Evolutionary conservation across 257 asterid species (phyloP).

Genomic region (Nicotiana obtusifolia): DNA sequence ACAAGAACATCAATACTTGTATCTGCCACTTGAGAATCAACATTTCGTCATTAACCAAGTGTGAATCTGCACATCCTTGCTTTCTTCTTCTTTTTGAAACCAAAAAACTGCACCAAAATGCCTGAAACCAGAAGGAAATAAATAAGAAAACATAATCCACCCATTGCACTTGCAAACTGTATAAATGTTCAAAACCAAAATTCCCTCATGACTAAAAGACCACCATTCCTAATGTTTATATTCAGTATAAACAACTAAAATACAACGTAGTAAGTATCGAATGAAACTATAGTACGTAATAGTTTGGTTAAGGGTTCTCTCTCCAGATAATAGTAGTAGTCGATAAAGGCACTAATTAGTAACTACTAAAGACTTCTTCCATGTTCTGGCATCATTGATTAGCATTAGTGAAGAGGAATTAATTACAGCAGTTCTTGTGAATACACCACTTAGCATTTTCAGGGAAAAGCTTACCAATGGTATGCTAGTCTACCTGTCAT

Average conservation of each 20-base stretch:
- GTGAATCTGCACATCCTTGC: neutral
- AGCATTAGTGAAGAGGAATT: neutral
- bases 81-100: neutral
- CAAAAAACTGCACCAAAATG: neutral
- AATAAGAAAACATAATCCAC: neutral
- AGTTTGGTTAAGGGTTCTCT: neutral
- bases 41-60: neutral
- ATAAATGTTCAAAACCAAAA: neutral
- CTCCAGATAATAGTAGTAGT: neutral
- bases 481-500: neutral
- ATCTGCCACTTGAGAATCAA: neutral
- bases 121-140: neutral
- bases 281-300: neutral
- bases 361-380: neutral
- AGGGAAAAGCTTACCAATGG: neutral
- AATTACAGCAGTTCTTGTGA: neutral
- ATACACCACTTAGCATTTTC: neutral
- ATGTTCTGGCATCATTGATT: neutral
- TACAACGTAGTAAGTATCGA: neutral
- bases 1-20: slow-evolving; percentile 1
- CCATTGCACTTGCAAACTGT: neutral
- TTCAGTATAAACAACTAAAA: neutral
- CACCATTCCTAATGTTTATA: neutral
- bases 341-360: neutral
- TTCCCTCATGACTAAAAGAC: neutral